Percentiles rank a stretch among this genome's conserved stretches.
Evolutionary conservation across 495 filamentous ascomycete species (phyloP).

Genomic region (Apiosordaria backusii): DNA sequence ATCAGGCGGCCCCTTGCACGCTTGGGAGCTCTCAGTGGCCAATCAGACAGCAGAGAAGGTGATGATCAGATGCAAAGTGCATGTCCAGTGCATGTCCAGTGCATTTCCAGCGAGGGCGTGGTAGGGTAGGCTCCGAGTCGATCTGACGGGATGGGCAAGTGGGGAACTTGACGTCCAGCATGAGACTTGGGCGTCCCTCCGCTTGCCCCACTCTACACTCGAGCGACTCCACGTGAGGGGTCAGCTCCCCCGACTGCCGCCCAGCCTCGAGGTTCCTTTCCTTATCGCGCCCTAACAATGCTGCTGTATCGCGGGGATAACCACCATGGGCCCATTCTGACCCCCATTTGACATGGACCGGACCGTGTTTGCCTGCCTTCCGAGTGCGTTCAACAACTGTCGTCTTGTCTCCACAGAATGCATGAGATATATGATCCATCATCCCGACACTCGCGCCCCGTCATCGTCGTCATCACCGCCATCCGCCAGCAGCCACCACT

Average conservation of each 20-base stretch:
- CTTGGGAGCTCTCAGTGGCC: background rate
- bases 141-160: slow-evolving; percentile 6
- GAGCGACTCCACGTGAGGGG: slow-evolving; percentile 20
- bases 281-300: slow-evolving; percentile 25
- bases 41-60: slow-evolving; percentile 14
- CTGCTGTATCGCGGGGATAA: slow-evolving; percentile 17
- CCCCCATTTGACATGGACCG: slow-evolving; percentile 4
- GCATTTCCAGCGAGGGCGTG: background rate
- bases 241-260: slow-evolving; percentile 1
- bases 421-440: background rate
- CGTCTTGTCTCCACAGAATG: background rate
- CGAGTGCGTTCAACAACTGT: background rate
- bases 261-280: background rate
- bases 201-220: slow-evolving; percentile 4
- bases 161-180: slow-evolving; percentile 1
- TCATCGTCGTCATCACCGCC: background rate
- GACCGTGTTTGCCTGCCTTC: background rate
- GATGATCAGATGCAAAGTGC: slow-evolving; percentile 21
- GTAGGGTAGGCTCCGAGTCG: background rate
- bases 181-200: slow-evolving; percentile 9
- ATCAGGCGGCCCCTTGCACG: background rate
- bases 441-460: background rate
- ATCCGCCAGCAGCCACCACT: background rate
- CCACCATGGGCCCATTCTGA: slow-evolving; percentile 1
- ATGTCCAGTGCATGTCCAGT: slow-evolving; percentile 2